These are phyloP conservation scores for Geotrichum histeridarum DNA, from an alignment of 1,139 yeast genomes.

Conservation along the genomic window DNA sequence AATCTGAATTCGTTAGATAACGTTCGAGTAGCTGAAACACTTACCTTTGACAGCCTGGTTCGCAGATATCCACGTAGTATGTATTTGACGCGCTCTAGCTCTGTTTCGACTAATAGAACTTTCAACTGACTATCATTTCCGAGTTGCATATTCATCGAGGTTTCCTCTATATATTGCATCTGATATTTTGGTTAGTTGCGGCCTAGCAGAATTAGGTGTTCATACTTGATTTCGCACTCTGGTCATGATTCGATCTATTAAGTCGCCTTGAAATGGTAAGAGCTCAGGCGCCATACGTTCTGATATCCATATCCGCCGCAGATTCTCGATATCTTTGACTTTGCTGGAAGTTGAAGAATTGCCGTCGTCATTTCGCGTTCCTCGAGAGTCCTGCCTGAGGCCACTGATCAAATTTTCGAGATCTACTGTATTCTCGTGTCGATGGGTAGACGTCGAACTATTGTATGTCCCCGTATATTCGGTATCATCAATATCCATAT, in stretches of 20 bases:
- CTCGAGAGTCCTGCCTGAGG: background rate
- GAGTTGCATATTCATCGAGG: constrained; percentile 49
- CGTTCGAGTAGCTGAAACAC: background rate
- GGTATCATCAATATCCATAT: constrained; percentile 10
- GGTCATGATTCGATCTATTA: constrained; percentile 53
- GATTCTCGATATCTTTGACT: constrained; percentile 29
- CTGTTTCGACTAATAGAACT: constrained; percentile 82
- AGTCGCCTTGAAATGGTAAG: constrained; percentile 58
- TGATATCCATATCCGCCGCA: constrained; percentile 69
- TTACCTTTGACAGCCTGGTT: constrained; percentile 49
- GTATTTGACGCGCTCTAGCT: constrained; percentile 79
- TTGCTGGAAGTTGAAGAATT: background rate
- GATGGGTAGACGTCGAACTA: background rate
- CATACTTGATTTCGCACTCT: constrained; percentile 54
- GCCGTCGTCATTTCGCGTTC: background rate
- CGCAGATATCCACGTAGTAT: constrained; percentile 74
- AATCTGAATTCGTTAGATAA: constrained; percentile 36
- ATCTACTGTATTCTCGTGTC: constrained; percentile 4
- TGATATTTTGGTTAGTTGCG: constrained; percentile 6
- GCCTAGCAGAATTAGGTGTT: background rate
- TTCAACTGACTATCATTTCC: constrained; percentile 72
- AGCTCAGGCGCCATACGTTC: constrained; percentile 85
- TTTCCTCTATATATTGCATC: constrained; percentile 62
- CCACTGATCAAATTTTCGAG: constrained; percentile 9
- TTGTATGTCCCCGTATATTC: background rate